Percentiles rank a stretch among this genome's conserved stretches.
These are phyloP conservation scores for Monilinia fructigena DNA, from an alignment of 2,329 filamentous ascomycete genomes.

Conservation along the genomic window DNA sequence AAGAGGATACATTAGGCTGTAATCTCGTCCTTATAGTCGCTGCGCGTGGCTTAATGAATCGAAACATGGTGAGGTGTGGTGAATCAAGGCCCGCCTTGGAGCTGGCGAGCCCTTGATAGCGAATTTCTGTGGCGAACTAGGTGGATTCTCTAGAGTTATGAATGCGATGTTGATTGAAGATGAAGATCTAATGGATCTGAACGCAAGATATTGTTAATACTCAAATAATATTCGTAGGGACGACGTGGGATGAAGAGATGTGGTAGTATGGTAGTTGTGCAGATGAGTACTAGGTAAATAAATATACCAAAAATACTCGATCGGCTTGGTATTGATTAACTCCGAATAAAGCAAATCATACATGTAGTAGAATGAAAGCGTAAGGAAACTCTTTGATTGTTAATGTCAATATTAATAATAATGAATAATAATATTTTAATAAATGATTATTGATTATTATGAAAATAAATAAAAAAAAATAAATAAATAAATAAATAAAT, in stretches of 20 bases:
- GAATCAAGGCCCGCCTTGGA: conserved; percentile 35
- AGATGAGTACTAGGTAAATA: background rate
- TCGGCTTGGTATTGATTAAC: conserved; percentile 18
- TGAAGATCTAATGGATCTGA: background rate
- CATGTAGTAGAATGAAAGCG: background rate
- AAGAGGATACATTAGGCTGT: conserved; percentile 25
- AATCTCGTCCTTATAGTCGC: conserved; percentile 2
- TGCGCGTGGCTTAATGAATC: conserved; percentile 30
- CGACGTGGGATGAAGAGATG: background rate
- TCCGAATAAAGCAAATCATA: conserved; percentile 18
- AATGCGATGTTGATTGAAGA: conserved; percentile 4
- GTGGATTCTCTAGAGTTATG: background rate
- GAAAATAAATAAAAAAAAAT: no score
- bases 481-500: no score
- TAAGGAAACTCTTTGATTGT: background rate
- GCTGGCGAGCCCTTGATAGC: conserved; percentile 32
- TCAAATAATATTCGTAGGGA: background rate
- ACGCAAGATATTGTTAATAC: background rate
- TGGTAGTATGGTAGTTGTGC: conserved; percentile 7
- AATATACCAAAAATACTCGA: conserved; percentile 1
- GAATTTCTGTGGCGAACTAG: conserved; percentile 3
- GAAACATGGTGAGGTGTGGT: conserved; percentile 32
- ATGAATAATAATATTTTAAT: no score
- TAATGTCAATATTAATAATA: background rate
- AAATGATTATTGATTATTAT: no score